Percentiles rank a stretch among this genome's conserved stretches.
Conservation (phyloP, 257 asterid species). For the Solanum dulcamara region DNA sequence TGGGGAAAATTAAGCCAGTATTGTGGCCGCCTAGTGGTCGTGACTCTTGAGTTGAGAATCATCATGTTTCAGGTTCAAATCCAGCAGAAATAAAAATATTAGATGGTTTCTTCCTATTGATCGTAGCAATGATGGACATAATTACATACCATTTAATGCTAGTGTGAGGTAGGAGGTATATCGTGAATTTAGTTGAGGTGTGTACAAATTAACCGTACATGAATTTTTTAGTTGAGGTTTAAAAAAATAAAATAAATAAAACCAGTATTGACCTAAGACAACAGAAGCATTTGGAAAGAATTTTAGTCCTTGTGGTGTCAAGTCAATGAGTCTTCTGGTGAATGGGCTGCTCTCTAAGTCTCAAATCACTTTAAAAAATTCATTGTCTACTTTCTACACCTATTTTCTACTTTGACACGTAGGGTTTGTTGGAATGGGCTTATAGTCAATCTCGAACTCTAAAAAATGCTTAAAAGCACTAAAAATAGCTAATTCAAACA, state of each 20-base stretch:
- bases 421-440: background rate
- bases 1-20: background rate
- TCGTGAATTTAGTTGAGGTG: background rate
- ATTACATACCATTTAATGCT: background rate
- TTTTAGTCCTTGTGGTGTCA: background rate
- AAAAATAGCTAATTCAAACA: no score
- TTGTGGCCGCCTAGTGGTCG: background rate
- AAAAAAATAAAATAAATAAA: background rate
- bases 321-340: background rate
- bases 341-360: background rate
- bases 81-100: background rate
- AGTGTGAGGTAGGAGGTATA: background rate
- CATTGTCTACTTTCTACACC: no score
- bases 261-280: background rate
- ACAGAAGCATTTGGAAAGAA: background rate
- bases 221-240: no score
- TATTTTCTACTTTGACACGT: background rate
- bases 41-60: background rate
- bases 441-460: background rate
- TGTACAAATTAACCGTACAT: background rate
- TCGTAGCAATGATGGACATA: no score
- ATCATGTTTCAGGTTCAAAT: background rate
- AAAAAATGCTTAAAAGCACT: background rate
- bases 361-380: background rate
- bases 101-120: background rate